Conservation (phyloP, 2,329 filamentous ascomycete genomes). For the Trichothecium roseum region DNA sequence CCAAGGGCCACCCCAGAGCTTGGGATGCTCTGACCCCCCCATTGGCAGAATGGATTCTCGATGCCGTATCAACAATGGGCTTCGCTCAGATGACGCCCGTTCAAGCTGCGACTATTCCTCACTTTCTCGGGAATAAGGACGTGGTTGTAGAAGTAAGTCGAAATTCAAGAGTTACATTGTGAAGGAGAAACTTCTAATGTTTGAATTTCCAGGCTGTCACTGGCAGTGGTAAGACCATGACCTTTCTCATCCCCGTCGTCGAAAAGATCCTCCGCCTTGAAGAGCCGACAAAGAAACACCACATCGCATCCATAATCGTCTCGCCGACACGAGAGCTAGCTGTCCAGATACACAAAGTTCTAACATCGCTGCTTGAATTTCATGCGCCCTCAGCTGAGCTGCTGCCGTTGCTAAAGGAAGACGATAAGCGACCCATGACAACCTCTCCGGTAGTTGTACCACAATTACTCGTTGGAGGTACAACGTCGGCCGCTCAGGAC, state of each 20-base stretch:
- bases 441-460: conserved; percentile 55
- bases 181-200: background rate
- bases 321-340: conserved; percentile 87
- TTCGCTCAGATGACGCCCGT: conserved; percentile 86
- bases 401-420: conserved; percentile 41
- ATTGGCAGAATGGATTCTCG: conserved; percentile 63
- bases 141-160: conserved; percentile 68
- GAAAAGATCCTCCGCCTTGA: conserved; percentile 72
- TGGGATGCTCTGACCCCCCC: conserved; percentile 28
- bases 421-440: conserved; percentile 42
- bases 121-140: conserved; percentile 84
- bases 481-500: conserved; percentile 75
- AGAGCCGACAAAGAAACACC: conserved; percentile 78
- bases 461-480: conserved; percentile 80
- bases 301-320: conserved; percentile 83
- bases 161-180: too few relatives aligned
- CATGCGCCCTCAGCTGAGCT: conserved; percentile 67
- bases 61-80: conserved; percentile 74
- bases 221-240: conserved; percentile 81
- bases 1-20: conserved; percentile 37
- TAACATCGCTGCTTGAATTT: conserved; percentile 68
- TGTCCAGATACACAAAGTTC: conserved; percentile 76
- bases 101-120: conserved; percentile 82
- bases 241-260: conserved; percentile 75
- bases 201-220: conserved; percentile 61